phyloP scores from a whole-genome alignment of 345 rosid species.

The Adansonia digitata region DNA sequence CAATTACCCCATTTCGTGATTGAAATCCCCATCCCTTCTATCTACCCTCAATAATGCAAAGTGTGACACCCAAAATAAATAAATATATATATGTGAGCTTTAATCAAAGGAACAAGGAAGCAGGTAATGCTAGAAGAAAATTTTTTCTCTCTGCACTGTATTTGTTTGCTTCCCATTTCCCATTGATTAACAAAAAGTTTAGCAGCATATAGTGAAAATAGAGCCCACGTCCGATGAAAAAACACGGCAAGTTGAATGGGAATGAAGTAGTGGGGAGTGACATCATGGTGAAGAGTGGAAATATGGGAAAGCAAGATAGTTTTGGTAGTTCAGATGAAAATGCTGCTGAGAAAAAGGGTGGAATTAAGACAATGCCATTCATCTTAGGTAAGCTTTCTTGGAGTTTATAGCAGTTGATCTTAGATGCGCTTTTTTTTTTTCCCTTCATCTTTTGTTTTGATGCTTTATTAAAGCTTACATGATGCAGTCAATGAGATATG shows the following conservation, averaged over 20 bases:
- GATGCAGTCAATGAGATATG: slow-evolving; percentile 48
- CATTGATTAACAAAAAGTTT: neutral
- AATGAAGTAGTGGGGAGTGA: too few species aligned
- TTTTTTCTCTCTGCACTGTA: neutral
- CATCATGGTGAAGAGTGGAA: neutral
- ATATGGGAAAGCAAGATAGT: neutral
- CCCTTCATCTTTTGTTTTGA: neutral
- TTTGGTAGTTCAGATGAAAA: neutral
- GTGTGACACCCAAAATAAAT: neutral
- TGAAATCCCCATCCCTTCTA: neutral
- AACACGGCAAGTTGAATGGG: neutral
- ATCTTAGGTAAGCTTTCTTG: neutral
- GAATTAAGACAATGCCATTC: slow-evolving; percentile 10
- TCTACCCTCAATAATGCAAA: neutral
- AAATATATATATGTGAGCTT: neutral
- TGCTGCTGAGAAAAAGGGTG: neutral
- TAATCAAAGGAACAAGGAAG: neutral
- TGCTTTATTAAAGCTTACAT: slow-evolving; percentile 1
- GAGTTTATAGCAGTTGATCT: neutral
- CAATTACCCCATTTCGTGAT: neutral
- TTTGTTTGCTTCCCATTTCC: neutral
- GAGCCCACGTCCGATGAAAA: neutral
- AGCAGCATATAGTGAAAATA: too few species aligned
- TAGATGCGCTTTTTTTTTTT: neutral
- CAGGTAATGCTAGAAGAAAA: neutral